Base-by-base conservation (phyloP, 1,284 basidiomycete species). In the Vanrija sp. region DNA sequence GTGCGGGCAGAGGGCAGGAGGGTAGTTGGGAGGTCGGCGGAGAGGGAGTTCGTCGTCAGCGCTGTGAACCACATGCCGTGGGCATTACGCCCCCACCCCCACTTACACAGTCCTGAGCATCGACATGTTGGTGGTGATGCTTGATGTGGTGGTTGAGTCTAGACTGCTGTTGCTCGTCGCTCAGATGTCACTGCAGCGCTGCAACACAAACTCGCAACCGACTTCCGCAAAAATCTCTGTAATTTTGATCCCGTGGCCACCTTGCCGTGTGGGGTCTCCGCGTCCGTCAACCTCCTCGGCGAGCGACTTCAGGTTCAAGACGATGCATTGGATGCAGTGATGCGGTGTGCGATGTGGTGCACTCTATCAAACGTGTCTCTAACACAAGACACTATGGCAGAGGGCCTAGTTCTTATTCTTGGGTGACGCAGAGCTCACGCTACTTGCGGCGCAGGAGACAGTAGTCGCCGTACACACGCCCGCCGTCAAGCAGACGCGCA, bases 391-490 rank as follows among this genome's bases (percentile, higher is more conserved):
- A 31, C 31, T 31, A 9, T 4, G 15, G 31, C 15, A 31, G 31
- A 31, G 31, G 31, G n/a, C 38, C n/a, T 20, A 18, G 38, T 39
- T 39, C 31, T 35, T 16, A 38, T 18, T 39, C 18, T 18, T 39
- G n/a, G n/a, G 38, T 14, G 27, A 16, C 25, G 47, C 19, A 31
- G 6, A 20, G n/a, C 39, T 27, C n/a, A n/a, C n/a, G n/a, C n/a
- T 38, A 39, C 54, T 60, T 65, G 31, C 71, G 69, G 51, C 69
- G 69, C 50, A 82, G 59, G 51, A 82, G 56, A 62, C 79, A 80
- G 62, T 81, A 81, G 54, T 81, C 77, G 12, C 80, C 80, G 61
- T 76, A 81, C 8, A 68, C 63, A 54, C 79, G 75, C 10, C 68
- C 68, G 5, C 63, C 54, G 20, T 76, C 68, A 4, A 68, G 53